Conservation (phyloP, 2,329 filamentous ascomycete species). For the Penicillium sp. region DNA sequence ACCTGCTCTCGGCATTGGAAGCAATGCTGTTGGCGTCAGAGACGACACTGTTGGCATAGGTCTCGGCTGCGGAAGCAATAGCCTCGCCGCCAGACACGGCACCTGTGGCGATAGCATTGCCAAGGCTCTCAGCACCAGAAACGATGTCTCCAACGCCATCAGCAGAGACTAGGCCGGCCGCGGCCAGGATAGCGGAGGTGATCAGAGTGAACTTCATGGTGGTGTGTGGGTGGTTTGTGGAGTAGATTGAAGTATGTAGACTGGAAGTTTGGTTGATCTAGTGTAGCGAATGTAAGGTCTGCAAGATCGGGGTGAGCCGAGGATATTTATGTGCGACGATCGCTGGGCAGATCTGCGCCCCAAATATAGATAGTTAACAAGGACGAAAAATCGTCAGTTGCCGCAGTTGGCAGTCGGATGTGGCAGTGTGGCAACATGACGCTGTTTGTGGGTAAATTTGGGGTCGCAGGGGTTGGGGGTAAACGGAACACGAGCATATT, state of each 20-base stretch:
- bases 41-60: background rate
- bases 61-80: constrained; percentile 1
- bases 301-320: background rate
- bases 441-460: background rate
- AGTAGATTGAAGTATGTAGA: background rate
- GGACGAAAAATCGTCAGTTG: background rate
- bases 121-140: constrained; percentile 13
- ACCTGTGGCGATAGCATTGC: background rate
- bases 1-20: constrained; percentile 13
- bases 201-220: constrained; percentile 30
- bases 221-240: background rate
- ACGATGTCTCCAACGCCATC: constrained; percentile 19
- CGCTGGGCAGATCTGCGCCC: background rate
- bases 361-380: background rate
- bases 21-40: background rate
- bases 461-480: constrained; percentile 4
- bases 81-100: background rate
- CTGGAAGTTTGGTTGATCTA: background rate
- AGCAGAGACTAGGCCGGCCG: constrained; percentile 21
- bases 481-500: constrained; percentile 9
- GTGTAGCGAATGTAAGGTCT: background rate
- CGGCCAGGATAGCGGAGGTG: constrained; percentile 25
- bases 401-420: background rate
- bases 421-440: background rate
- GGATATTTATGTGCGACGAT: background rate